Evolutionary conservation across 805 yeast species (phyloP).

Genomic region (Candida jianshihensis): DNA sequence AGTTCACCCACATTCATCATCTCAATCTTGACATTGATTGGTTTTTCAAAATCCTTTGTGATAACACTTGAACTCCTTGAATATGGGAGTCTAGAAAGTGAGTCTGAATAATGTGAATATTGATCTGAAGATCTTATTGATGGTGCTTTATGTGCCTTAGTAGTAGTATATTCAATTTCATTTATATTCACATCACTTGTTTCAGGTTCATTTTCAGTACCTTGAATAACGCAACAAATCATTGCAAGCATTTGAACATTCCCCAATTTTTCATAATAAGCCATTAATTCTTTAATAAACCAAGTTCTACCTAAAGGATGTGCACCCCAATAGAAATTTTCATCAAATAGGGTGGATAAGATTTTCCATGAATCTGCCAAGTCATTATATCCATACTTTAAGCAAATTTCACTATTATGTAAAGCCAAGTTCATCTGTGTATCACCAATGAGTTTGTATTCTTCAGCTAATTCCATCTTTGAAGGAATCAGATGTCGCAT

Average conservation of each 20-base stretch:
- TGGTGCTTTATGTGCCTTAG: slow-evolving; percentile 1
- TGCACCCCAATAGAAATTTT: slow-evolving; percentile 64
- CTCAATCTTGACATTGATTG: slow-evolving; percentile 34
- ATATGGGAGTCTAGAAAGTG: slow-evolving; percentile 15
- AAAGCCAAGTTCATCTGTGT: slow-evolving; percentile 57
- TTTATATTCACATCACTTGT: background rate
- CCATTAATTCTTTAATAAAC: slow-evolving; percentile 55
- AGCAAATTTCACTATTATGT: slow-evolving; percentile 68
- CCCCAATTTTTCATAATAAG: slow-evolving; percentile 53
- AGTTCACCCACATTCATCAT: slow-evolving; percentile 33
- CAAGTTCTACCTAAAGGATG: slow-evolving; percentile 72
- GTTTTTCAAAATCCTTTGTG: slow-evolving; percentile 9
- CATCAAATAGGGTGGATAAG: slow-evolving; percentile 32
- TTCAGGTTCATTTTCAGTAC: slow-evolving; percentile 4
- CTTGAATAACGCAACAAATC: slow-evolving; percentile 61
- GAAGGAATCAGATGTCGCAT: slow-evolving; percentile 70
- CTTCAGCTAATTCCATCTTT: slow-evolving; percentile 60
- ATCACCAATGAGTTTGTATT: slow-evolving; percentile 57
- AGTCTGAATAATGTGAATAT: slow-evolving; percentile 18
- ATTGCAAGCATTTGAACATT: slow-evolving; percentile 88
- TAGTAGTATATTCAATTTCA: background rate
- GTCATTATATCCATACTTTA: slow-evolving; percentile 49
- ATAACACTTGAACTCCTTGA: slow-evolving; percentile 22
- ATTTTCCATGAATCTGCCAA: slow-evolving; percentile 74
- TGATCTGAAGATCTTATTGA: slow-evolving; percentile 10